Percentiles rank a stretch among this genome's conserved stretches.
Evolutionary conservation across 495 filamentous ascomycete species (phyloP).

Genomic region (Trichoderma orchidacearum): DNA sequence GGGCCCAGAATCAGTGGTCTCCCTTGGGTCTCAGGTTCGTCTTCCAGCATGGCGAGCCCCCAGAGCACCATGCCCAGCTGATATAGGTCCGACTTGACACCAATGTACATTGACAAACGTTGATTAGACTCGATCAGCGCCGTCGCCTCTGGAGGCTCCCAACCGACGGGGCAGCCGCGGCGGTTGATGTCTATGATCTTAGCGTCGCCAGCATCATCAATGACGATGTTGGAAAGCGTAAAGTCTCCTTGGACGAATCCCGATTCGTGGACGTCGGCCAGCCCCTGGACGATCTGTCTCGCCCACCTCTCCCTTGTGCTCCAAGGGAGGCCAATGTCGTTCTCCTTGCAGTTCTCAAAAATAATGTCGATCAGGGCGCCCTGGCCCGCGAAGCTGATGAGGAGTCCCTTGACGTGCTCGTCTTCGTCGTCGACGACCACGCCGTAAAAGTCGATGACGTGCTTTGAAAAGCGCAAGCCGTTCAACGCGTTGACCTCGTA

Average conservation of each 20-base stretch:
- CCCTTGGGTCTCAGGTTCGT: constrained; percentile 73
- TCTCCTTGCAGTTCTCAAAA: constrained; percentile 45
- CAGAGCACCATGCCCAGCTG: constrained; percentile 97
- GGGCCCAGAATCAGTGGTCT: constrained; percentile 47
- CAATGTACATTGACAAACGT: constrained; percentile 94
- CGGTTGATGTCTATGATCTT: constrained; percentile 99
- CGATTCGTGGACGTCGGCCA: constrained; percentile 87
- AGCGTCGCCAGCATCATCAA: constrained; percentile 71
- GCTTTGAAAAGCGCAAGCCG: constrained; percentile 53
- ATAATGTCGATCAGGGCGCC: constrained; percentile 86
- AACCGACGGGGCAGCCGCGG: constrained; percentile 87
- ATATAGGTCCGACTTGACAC: constrained; percentile 91
- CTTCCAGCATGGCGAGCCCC: constrained; percentile 74
- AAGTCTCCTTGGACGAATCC: constrained; percentile 98
- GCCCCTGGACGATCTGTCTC: constrained; percentile 75
- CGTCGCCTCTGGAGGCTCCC: constrained; percentile 91
- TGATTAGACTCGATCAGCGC: constrained; percentile 82
- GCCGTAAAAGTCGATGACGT: constrained; percentile 79
- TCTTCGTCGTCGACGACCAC: constrained; percentile 74
- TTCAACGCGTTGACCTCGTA: constrained; percentile 96
- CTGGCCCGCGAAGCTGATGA: constrained; percentile 80
- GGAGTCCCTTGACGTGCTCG: constrained; percentile 68
- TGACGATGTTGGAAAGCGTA: constrained; percentile 92
- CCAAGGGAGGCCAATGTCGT: constrained; percentile 54
- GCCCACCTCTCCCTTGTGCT: constrained; percentile 77